A percentile compares a stretch with the other conserved stretches of the same genome.
Evolutionary conservation across 2,329 filamentous ascomycete genomes (phyloP).

Genomic region (Fusarium beomiforme): DNA sequence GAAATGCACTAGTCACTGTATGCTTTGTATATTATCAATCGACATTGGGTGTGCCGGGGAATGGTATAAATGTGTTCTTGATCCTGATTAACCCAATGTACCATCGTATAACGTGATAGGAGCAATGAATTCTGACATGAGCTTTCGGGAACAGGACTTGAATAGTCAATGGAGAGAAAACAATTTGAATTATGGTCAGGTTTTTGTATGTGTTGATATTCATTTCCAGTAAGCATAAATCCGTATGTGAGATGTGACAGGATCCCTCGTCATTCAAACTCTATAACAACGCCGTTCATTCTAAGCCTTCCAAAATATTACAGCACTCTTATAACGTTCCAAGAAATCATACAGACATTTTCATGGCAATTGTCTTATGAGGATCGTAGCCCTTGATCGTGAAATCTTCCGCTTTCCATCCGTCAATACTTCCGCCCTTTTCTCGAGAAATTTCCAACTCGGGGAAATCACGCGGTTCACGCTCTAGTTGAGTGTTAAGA

Average conservation of each 20-base stretch:
- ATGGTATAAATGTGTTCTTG: background rate
- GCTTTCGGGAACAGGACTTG: background rate
- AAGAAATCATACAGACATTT: conserved; percentile 82
- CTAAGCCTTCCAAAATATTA: background rate
- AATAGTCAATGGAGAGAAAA: background rate
- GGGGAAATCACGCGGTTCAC: conserved; percentile 85
- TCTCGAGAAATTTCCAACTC: conserved; percentile 76
- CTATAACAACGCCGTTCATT: conserved; percentile 33
- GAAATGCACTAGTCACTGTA: conserved; percentile 12
- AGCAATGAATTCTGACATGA: background rate
- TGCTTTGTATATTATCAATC: conserved; percentile 10
- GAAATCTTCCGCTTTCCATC: conserved; percentile 90
- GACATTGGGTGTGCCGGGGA: background rate
- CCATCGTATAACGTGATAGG: background rate
- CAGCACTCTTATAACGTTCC: background rate
- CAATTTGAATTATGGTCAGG: background rate
- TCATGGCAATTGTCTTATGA: conserved; percentile 94
- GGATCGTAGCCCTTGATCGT: conserved; percentile 88
- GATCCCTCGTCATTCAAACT: background rate
- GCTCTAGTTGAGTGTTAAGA: conserved; percentile 79
- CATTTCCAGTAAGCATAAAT: background rate
- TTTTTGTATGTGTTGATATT: background rate
- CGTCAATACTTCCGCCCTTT: conserved; percentile 81
- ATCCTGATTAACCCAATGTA: background rate
- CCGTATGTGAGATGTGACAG: background rate